phyloP scores from a whole-genome alignment of 1,284 basidiomycete genomes.

The Coniferiporia sulphurascens region DNA sequence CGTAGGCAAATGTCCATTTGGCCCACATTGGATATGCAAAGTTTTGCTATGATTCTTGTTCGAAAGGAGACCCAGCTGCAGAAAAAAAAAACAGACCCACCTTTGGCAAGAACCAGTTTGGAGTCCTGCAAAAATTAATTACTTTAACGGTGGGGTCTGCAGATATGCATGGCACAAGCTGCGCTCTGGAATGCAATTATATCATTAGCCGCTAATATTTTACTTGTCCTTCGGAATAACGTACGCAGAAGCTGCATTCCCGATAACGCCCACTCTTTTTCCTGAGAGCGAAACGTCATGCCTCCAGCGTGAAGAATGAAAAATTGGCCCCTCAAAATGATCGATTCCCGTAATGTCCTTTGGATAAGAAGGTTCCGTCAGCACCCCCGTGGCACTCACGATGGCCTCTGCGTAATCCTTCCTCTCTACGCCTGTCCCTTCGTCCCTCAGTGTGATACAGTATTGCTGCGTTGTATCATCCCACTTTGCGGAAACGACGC shows the following conservation, averaged over 20 bases:
- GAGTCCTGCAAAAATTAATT: slow-evolving; percentile 49
- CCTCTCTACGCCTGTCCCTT: slow-evolving; percentile 17
- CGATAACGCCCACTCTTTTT: slow-evolving; percentile 57
- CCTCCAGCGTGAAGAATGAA: slow-evolving; percentile 55
- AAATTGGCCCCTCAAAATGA: slow-evolving; percentile 44
- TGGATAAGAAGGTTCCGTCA: slow-evolving; percentile 39
- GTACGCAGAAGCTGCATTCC: slow-evolving; percentile 59
- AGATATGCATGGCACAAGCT: slow-evolving; percentile 48
- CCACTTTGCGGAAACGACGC: slow-evolving; percentile 43
- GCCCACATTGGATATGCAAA: slow-evolving; percentile 37
- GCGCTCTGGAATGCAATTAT: slow-evolving; percentile 36
- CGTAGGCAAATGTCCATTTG: slow-evolving; percentile 44
- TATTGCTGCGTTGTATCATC: slow-evolving; percentile 36
- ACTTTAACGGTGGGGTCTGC: slow-evolving; percentile 43
- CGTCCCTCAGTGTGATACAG: slow-evolving; percentile 35
- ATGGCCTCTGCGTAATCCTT: slow-evolving; percentile 21
- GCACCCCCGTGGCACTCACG: slow-evolving; percentile 24
- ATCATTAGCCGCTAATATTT: slow-evolving; percentile 4
- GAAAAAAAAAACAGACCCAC: slow-evolving; percentile 27
- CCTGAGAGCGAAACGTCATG: slow-evolving; percentile 48
- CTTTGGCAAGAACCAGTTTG: slow-evolving; percentile 40
- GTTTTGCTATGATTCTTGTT: slow-evolving; percentile 23
- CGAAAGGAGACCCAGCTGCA: background rate
- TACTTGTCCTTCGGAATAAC: slow-evolving; percentile 21
- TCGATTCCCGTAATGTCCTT: slow-evolving; percentile 40